Conservation (phyloP, 2,329 filamentous ascomycete genomes). For the Ambrosiella beaveri region DNA sequence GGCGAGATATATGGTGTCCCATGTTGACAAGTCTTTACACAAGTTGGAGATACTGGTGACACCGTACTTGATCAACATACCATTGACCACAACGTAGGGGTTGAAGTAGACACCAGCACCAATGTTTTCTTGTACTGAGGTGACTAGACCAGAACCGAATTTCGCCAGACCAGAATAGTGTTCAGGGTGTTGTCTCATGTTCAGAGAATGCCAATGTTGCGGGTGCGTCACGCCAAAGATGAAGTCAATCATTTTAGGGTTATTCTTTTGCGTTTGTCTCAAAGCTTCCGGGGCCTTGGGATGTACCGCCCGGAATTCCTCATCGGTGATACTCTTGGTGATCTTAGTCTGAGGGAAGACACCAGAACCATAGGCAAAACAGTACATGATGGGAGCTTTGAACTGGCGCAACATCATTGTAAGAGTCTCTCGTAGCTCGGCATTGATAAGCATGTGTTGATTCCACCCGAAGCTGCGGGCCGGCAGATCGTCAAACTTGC, state of each 20-base stretch:
- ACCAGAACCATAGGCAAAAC: slow-evolving; percentile 92
- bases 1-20: slow-evolving; percentile 92
- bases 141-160: slow-evolving; percentile 71
- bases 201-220: slow-evolving; percentile 93
- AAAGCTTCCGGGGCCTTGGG: slow-evolving; percentile 68
- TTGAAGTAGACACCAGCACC: slow-evolving; percentile 97
- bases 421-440: slow-evolving; percentile 83
- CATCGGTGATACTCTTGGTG: slow-evolving; percentile 36
- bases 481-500: slow-evolving; percentile 28
- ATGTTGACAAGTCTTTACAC: slow-evolving; percentile 68
- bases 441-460: slow-evolving; percentile 89
- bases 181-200: slow-evolving; percentile 70
- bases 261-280: slow-evolving; percentile 67
- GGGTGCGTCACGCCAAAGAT: slow-evolving; percentile 90
- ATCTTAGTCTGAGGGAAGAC: slow-evolving; percentile 67
- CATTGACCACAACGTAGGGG: slow-evolving; percentile 84
- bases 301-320: slow-evolving; percentile 49
- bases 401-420: slow-evolving; percentile 83
- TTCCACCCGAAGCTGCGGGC: slow-evolving; percentile 67
- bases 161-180: slow-evolving; percentile 81
- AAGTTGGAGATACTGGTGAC: slow-evolving; percentile 89
- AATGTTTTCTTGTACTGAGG: slow-evolving; percentile 67
- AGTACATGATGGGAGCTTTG: slow-evolving; percentile 82
- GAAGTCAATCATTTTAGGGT: slow-evolving; percentile 95
- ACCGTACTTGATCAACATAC: slow-evolving; percentile 92